Base-by-base conservation (phyloP, 1,284 basidiomycete genomes). In the Neotropicomus parvogracilis region DNA sequence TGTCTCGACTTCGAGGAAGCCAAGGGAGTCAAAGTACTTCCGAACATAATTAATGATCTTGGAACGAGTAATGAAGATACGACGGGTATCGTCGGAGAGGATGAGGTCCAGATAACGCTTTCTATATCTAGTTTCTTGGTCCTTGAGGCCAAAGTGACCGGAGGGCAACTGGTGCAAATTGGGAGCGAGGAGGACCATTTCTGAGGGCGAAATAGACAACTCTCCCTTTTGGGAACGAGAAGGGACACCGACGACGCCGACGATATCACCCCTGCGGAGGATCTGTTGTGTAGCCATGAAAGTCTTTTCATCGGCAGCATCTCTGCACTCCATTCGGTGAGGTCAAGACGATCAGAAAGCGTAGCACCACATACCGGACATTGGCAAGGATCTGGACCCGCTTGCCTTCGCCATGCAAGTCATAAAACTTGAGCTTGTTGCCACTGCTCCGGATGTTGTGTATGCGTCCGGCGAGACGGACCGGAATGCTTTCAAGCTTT, bases 101-200 rank as follows among this genome's bases (percentile, higher is more conserved):
- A 99, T 97, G 58, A 99, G 81, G 71, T 99, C 95, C 54, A 99
- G 85, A 77, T 99, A 98, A 49, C 95, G 88, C 87, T 98, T 99
- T 72, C 97, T 84, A 79, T 98, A 97, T 48, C 95, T 86, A 44
- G 90, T 93, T 72, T 99, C 95, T 68, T 93, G 88, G 73, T 99
- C 95, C 76, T 93, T 93, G 59, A 97, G 75, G 40, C 94, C 94
- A 54, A 88, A 92, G 70, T 91, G 89, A 56, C 81, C 81, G 14
- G 90, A 94, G 50, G 91, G 95, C 8, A 99, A 81, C 71, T 97
- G 94, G 74, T 98, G 95, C 29, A 99, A 77, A 71, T 95, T 97
- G 42, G 95, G 95, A 13, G 95, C 85, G 55, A 99, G 91, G 40
- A 99, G 88, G 57, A 83, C 75, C 75, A 97, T 91, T 42, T 83